These are phyloP conservation scores for Cordyceps javanica DNA, from an alignment of 2,329 filamentous ascomycete species.

Conservation along the genomic window DNA sequence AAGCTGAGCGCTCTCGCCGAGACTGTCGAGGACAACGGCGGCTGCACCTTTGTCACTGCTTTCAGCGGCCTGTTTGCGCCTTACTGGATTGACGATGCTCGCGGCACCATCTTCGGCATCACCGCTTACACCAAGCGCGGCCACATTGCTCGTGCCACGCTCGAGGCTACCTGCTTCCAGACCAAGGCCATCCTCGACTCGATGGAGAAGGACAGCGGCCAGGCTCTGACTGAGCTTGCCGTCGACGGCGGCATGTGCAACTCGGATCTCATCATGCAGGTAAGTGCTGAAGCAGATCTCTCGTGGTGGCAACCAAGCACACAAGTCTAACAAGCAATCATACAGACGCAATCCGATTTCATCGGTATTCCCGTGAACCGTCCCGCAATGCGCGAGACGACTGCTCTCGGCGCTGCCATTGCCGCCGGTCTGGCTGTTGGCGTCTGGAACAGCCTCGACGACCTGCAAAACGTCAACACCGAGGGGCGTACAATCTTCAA, in stretches of 20 bases:
- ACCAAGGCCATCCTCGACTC: slow-evolving; percentile 76
- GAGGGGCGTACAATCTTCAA: slow-evolving; percentile 63
- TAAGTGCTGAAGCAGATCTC: slow-evolving; percentile 4
- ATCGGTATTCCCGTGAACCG: slow-evolving; percentile 74
- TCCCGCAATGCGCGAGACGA: slow-evolving; percentile 78
- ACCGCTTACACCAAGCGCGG: slow-evolving; percentile 70
- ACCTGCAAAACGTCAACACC: slow-evolving; percentile 65
- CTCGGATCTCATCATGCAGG: slow-evolving; percentile 72
- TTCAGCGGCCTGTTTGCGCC: slow-evolving; percentile 77
- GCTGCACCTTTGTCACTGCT: slow-evolving; percentile 71
- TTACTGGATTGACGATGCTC: slow-evolving; percentile 79
- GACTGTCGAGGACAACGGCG: slow-evolving; percentile 60
- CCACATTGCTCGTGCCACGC: slow-evolving; percentile 71
- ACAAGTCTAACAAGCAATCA: slow-evolving; percentile 46
- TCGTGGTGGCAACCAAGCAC: neutral
- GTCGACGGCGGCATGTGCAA: slow-evolving; percentile 84
- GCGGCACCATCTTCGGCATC: slow-evolving; percentile 74
- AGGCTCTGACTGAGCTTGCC: slow-evolving; percentile 63
- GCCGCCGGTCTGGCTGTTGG: slow-evolving; percentile 72
- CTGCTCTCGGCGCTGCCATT: slow-evolving; percentile 73
- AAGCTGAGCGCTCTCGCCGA: slow-evolving; percentile 41
- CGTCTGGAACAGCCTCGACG: slow-evolving; percentile 68
- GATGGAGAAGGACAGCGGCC: slow-evolving; percentile 76
- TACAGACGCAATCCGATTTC: slow-evolving; percentile 78
- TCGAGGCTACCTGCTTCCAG: slow-evolving; percentile 78